Percentiles rank a stretch among this genome's conserved stretches.
Evolutionary conservation across 768 basidiomycete genomes (phyloP).

Genomic region (Hirschioporus abietinus): DNA sequence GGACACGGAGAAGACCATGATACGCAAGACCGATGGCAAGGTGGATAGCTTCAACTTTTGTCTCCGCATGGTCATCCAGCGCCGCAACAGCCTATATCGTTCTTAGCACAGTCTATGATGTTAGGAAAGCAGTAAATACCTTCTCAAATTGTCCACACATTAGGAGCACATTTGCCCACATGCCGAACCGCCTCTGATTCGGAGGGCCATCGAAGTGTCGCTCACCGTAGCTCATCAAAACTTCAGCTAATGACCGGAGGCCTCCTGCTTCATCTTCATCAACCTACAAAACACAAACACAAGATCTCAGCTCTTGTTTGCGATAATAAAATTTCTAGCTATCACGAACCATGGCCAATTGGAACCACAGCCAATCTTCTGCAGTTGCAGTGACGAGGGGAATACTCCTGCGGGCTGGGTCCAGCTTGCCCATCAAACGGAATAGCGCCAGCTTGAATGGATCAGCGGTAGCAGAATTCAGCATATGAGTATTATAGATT

Average conservation of each 20-base stretch:
- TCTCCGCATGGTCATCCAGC: constrained; percentile 80
- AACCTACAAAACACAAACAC: constrained; percentile 36
- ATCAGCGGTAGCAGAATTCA: constrained; percentile 82
- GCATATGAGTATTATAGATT: constrained; percentile 81
- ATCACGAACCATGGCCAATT: constrained; percentile 69
- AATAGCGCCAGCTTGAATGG: constrained; percentile 96
- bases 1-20: constrained; percentile 85
- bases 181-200: constrained; percentile 55
- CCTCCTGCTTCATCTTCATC: constrained; percentile 82
- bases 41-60: constrained; percentile 92
- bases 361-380: constrained; percentile 99
- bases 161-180: constrained; percentile 80
- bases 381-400: constrained; percentile 84
- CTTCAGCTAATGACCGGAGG: constrained; percentile 67
- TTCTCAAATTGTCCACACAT: constrained; percentile 94
- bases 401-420: constrained; percentile 73
- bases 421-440: constrained; percentile 91
- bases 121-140: constrained; percentile 36
- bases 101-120: constrained; percentile 1
- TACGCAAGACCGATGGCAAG: constrained; percentile 88
- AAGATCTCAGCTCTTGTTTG: not conserved
- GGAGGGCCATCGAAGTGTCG: constrained; percentile 73
- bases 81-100: constrained; percentile 77
- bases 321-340: not conserved
- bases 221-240: constrained; percentile 71